Evolutionary conservation across 1,139 yeast species (phyloP).

Genomic region (Kazachstania sp.): DNA sequence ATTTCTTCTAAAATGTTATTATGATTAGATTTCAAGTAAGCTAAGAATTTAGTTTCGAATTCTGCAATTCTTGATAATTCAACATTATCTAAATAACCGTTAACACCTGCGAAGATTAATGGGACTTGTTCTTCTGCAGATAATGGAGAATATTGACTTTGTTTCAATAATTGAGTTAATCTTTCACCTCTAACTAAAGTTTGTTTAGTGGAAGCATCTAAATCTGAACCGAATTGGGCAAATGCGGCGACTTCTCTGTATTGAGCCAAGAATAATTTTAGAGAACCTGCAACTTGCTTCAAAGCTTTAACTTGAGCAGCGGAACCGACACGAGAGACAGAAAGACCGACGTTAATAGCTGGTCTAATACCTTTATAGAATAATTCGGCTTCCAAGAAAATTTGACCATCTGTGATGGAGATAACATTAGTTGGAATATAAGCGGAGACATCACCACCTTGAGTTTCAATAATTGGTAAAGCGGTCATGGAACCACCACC

Average conservation of each 20-base stretch:
- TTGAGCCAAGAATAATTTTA: constrained; percentile 99
- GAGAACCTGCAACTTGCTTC: constrained; percentile 99
- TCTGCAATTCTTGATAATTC: constrained; percentile 82
- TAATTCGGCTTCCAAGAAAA: constrained; percentile 98
- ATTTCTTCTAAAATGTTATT: constrained; percentile 74
- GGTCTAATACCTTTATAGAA: constrained; percentile 99
- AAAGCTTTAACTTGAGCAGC: constrained; percentile 99
- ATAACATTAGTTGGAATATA: constrained; percentile 95
- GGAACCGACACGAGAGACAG: constrained; percentile 99
- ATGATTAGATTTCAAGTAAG: constrained; percentile 87
- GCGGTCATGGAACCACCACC: constrained; percentile 97
- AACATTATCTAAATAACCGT: constrained; percentile 92
- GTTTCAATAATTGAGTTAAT: constrained; percentile 97
- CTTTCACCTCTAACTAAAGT: constrained; percentile 99
- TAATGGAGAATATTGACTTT: constrained; percentile 93
- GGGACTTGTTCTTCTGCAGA: constrained; percentile 99
- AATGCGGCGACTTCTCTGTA: constrained; percentile 99
- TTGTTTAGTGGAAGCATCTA: constrained; percentile 99
- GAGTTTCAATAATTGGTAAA: constrained; percentile 93
- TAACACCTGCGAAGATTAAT: constrained; percentile 97
- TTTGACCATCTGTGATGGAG: constrained; percentile 96
- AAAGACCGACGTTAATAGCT: constrained; percentile 98
- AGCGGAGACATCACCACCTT: constrained; percentile 99
- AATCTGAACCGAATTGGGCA: constrained; percentile 99
- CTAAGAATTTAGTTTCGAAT: constrained; percentile 87